Evolutionary conservation across 768 basidiomycete genomes (phyloP).

Genomic region (Macrocybe gigantea): DNA sequence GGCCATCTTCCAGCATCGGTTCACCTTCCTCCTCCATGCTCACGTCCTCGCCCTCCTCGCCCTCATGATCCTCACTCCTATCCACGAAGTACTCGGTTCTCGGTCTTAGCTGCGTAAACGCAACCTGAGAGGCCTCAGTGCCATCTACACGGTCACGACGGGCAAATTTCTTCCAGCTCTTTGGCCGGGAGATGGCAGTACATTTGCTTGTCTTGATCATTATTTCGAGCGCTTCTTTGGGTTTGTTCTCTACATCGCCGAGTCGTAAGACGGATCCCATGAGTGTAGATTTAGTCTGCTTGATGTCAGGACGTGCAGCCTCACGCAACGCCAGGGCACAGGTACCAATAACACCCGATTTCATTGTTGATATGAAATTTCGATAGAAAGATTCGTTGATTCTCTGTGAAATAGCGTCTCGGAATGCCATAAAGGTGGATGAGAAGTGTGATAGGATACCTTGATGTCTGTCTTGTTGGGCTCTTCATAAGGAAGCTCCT

Average conservation of each 20-base stretch:
- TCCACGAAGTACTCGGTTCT: slow-evolving; percentile 55
- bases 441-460: slow-evolving; percentile 32
- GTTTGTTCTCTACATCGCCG: slow-evolving; percentile 63
- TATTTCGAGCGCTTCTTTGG: slow-evolving; percentile 73
- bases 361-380: slow-evolving; percentile 32
- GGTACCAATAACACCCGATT: slow-evolving; percentile 53
- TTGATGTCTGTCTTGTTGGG: slow-evolving; percentile 68
- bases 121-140: slow-evolving; percentile 28
- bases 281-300: slow-evolving; percentile 60
- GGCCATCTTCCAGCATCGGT: slow-evolving; percentile 16
- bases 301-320: slow-evolving; percentile 57
- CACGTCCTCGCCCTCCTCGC: slow-evolving; percentile 34
- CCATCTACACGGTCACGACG: slow-evolving; percentile 29
- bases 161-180: slow-evolving; percentile 75
- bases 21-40: slow-evolving; percentile 32
- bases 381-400: slow-evolving; percentile 73
- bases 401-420: slow-evolving; percentile 34
- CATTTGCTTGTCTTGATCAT: slow-evolving; percentile 74
- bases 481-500: slow-evolving; percentile 55
- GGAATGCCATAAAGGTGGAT: background rate
- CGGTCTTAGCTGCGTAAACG: slow-evolving; percentile 41
- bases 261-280: slow-evolving; percentile 64
- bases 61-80: slow-evolving; percentile 28
- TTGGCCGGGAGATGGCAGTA: slow-evolving; percentile 63
- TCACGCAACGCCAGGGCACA: slow-evolving; percentile 62